Evolutionary conservation across 495 filamentous ascomycete genomes (phyloP).

Genomic region (Tuber indicum): DNA sequence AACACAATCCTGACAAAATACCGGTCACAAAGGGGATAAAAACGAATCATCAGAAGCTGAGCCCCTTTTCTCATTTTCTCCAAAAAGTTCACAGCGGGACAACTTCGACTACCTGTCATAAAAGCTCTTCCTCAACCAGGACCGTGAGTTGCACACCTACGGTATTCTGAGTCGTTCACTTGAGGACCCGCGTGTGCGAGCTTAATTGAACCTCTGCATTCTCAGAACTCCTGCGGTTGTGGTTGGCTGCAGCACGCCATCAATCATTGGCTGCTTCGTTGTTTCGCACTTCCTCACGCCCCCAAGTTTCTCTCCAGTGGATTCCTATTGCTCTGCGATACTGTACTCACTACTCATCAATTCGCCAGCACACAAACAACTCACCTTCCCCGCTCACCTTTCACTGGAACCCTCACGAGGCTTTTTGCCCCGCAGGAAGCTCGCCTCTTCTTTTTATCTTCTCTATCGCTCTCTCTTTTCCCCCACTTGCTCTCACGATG

Average conservation of each 20-base stretch:
- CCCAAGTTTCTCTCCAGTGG: constrained; percentile 25
- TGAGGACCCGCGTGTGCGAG: constrained; percentile 13
- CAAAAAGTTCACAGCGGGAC: neutral
- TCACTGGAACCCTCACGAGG: constrained; percentile 24
- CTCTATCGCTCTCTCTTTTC: constrained; percentile 19
- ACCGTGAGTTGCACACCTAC: neutral
- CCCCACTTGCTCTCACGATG: constrained; percentile 30
- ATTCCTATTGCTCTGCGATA: constrained; percentile 33
- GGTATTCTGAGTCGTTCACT: neutral
- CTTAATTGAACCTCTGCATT: constrained; percentile 25
- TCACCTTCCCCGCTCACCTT: constrained; percentile 31
- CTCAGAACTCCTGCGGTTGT: constrained; percentile 12
- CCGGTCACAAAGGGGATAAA: neutral
- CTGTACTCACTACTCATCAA: constrained; percentile 19
- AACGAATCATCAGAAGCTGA: neutral
- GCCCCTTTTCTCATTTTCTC: neutral
- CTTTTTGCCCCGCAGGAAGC: constrained; percentile 7
- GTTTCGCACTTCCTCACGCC: constrained; percentile 20
- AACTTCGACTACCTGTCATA: neutral
- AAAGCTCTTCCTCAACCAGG: neutral
- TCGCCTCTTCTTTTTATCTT: constrained; percentile 14
- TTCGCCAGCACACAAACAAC: constrained; percentile 35
- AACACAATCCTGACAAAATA: neutral
- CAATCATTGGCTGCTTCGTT: constrained; percentile 15
- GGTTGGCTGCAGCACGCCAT: constrained; percentile 29